phyloP scores from a whole-genome alignment of 2,329 filamentous ascomycete genomes.

The Xylariaceae sp. region DNA sequence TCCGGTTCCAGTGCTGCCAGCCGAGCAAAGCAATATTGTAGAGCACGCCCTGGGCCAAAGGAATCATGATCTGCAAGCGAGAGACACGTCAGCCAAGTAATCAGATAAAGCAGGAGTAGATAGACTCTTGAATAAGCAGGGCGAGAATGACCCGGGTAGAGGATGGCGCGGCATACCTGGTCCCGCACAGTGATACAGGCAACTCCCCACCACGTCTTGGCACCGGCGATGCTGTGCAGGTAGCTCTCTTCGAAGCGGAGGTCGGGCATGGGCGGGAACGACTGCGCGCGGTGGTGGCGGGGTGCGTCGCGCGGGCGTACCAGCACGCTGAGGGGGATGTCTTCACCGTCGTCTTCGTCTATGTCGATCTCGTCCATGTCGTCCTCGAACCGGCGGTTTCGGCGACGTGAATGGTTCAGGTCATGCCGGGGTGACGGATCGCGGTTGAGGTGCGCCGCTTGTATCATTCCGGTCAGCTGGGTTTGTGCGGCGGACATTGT shows the following conservation, averaged over 20 bases:
- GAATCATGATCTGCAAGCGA: conserved; percentile 66
- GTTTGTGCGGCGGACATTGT: conserved; percentile 46
- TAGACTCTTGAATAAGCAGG: background rate
- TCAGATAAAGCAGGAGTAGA: background rate
- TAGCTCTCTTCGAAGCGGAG: conserved; percentile 98
- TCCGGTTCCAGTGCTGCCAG: conserved; percentile 87
- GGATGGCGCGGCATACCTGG: conserved; percentile 56
- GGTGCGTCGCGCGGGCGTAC: conserved; percentile 47
- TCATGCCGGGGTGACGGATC: conserved; percentile 70
- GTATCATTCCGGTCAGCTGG: conserved; percentile 73
- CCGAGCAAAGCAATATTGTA: conserved; percentile 82
- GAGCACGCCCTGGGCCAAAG: conserved; percentile 79
- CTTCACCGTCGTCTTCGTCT: conserved; percentile 62
- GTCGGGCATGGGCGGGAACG: conserved; percentile 69
- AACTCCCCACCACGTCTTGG: conserved; percentile 75
- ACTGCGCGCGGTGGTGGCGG: conserved; percentile 34
- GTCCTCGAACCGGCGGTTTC: background rate
- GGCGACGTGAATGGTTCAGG: conserved; percentile 50
- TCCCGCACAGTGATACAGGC: conserved; percentile 82
- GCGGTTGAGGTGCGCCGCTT: conserved; percentile 72
- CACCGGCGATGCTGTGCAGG: conserved; percentile 77
- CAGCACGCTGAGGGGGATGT: conserved; percentile 65
- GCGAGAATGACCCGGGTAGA: background rate
- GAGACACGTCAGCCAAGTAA: background rate
- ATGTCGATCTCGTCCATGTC: conserved; percentile 35